phyloP scores from a whole-genome alignment of 2,329 filamentous ascomycete genomes.

The Purpureocillium takamizusanense region DNA sequence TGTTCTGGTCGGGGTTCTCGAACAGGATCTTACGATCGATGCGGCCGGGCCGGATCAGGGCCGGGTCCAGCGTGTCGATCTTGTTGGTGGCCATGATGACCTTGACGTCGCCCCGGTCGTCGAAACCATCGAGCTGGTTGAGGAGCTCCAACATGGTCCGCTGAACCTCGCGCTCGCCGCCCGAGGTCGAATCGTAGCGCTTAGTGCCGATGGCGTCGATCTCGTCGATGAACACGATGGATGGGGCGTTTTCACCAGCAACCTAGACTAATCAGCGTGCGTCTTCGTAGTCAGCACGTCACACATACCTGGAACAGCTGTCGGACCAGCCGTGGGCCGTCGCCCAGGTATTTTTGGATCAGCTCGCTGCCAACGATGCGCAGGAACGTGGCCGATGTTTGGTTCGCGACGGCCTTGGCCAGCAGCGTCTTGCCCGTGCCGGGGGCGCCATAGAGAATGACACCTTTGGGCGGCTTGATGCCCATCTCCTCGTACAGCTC shows the following conservation, averaged over 20 bases:
- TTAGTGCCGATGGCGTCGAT: conserved; percentile 99
- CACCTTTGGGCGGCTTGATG: conserved; percentile 98
- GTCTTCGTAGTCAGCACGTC: not conserved
- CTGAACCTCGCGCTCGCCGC: conserved; percentile 94
- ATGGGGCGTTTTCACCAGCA: conserved; percentile 89
- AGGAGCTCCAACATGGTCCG: conserved; percentile 97
- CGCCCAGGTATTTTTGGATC: conserved; percentile 97
- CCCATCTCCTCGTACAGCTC: conserved; percentile 99
- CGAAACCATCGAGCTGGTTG: conserved; percentile 97
- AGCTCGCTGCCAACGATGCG: conserved; percentile 95
- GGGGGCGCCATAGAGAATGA: conserved; percentile 94
- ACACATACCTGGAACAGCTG: conserved; percentile 75
- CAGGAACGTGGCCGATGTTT: conserved; percentile 96
- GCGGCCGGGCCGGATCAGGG: conserved; percentile 90
- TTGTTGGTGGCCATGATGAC: conserved; percentile 99
- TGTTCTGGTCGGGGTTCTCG: conserved; percentile 68
- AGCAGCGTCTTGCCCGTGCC: conserved; percentile 95
- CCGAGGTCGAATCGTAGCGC: conserved; percentile 94
- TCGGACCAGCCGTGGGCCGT: conserved; percentile 87
- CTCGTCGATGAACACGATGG: conserved; percentile 98
- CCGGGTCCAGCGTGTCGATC: conserved; percentile 94
- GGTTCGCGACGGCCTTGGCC: conserved; percentile 95
- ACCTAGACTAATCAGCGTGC: conserved; percentile 43
- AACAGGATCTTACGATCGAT: conserved; percentile 95
- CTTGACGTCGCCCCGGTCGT: conserved; percentile 97